Evolutionary conservation across 1,284 basidiomycete species (phyloP), one percentile per base, ranked within the genome.

Genomic region (Trametes hirsuta): DNA sequence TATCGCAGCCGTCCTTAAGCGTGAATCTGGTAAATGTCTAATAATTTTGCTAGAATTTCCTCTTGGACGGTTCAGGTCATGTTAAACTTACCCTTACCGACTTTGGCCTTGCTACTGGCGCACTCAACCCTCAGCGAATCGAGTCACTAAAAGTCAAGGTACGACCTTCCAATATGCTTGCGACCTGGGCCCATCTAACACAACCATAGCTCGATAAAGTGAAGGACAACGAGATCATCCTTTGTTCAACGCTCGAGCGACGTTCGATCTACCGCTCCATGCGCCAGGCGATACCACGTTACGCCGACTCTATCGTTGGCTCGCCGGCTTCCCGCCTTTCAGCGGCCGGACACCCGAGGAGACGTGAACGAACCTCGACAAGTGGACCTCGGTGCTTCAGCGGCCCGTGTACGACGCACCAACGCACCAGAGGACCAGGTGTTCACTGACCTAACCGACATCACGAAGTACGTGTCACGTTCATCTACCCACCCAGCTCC

Each of bases 351-450:
- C 91, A 0, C 92, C 96, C 0, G 97, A 99, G 70, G 97, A 99
- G 77, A 99, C 97, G 0, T 99, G 97, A 95, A 95, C 95, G 21
- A 99, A 99, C 75, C 79, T 99, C 68, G 98, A 98, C 78, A 98
- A 98, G 75, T 99, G 97, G 97, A 86, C 89, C 24, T 92, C 92
- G 68, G 94, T 96, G 3, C 82, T 99, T 3, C 83, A 91, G 21
- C 78, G 97, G 63, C 97, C 97, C 1, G 92, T 97, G 66, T 99
- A 99, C 71, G 95, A 98, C 72, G 91, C 93, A 66, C 91, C 93
- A 2, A 18, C 18, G 18, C 18, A 18, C 18, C 18, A 18, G 96
- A 99, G 73, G 97, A 99, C 76, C 80, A 97, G 53, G 95, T 99
- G 68, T 99, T 99, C 83, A 99, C 18, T 18, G 18, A 99, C 77